These are phyloP conservation scores for Malassezia furfur DNA, from an alignment of 1,284 basidiomycete species.

Conservation along the genomic window DNA sequence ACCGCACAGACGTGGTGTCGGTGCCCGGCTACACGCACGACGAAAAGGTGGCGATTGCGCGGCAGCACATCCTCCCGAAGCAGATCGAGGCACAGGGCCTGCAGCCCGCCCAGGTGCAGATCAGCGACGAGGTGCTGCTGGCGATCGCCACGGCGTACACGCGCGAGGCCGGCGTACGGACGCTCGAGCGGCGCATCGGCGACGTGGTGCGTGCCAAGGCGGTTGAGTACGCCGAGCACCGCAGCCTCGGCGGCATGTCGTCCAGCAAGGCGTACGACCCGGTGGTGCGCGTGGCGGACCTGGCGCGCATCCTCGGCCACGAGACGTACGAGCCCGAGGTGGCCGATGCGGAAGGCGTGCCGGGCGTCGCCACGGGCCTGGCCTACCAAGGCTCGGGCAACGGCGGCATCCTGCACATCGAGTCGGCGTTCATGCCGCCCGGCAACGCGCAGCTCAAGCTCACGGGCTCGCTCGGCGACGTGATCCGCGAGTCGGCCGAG, in stretches of 20 bases:
- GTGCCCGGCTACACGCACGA: slow-evolving; percentile 50
- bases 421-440: slow-evolving; percentile 62
- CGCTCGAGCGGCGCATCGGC: slow-evolving; percentile 75
- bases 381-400: slow-evolving; percentile 81
- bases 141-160: slow-evolving; percentile 69
- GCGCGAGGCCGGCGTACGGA: slow-evolving; percentile 81
- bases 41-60: slow-evolving; percentile 50
- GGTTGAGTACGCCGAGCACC: slow-evolving; percentile 64
- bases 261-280: slow-evolving; percentile 54
- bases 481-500: slow-evolving; percentile 80
- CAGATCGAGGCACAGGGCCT: slow-evolving; percentile 65
- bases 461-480: slow-evolving; percentile 61
- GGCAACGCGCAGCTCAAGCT: slow-evolving; percentile 63
- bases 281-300: slow-evolving; percentile 60
- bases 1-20: slow-evolving; percentile 50
- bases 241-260: slow-evolving; percentile 48
- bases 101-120: slow-evolving; percentile 52
- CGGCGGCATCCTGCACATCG: slow-evolving; percentile 73
- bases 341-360: slow-evolving; percentile 61
- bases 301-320: slow-evolving; percentile 76
- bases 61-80: slow-evolving; percentile 66
- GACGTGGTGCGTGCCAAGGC: slow-evolving; percentile 62
- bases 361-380: slow-evolving; percentile 67
- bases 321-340: slow-evolving; percentile 72
- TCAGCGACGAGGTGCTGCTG: slow-evolving; percentile 62